phyloP scores from a whole-genome alignment of 768 basidiomycete genomes.

The Cyclocybe cylindracea region DNA sequence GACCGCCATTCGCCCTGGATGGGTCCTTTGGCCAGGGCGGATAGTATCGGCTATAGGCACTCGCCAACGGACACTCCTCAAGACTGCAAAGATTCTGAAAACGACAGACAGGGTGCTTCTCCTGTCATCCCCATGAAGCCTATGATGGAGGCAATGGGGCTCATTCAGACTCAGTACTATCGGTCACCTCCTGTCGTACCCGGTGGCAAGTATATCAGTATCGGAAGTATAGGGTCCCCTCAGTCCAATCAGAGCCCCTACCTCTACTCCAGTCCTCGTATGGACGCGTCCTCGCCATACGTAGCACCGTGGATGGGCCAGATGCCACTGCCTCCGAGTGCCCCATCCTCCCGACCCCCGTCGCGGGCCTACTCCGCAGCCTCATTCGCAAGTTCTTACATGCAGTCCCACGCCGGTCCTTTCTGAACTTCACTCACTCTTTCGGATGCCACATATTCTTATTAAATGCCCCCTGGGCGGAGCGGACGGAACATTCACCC shows the following conservation, averaged over 20 bases:
- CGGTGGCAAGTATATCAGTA: constrained; percentile 18
- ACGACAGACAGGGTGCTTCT: constrained; percentile 30
- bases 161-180: constrained; percentile 20
- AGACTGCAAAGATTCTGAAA: constrained; percentile 23
- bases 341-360: constrained; percentile 20
- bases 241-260: constrained; percentile 25
- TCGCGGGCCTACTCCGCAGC: constrained; percentile 16
- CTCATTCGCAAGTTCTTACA: constrained; percentile 23
- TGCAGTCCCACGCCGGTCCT: constrained; percentile 19
- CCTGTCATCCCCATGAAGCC: constrained; percentile 36
- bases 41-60: constrained; percentile 20
- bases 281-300: constrained; percentile 26
- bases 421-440: constrained; percentile 12
- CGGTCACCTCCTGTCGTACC: constrained; percentile 25
- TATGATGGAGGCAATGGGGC: constrained; percentile 28
- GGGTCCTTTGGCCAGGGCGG: constrained; percentile 37
- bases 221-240: constrained; percentile 19
- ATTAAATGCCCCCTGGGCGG: not conserved
- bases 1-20: constrained; percentile 42
- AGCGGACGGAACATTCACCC: too few species aligned
- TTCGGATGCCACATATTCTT: not conserved
- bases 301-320: constrained; percentile 32
- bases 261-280: constrained; percentile 25
- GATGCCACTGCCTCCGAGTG: constrained; percentile 10
- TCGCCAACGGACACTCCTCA: constrained; percentile 12